phyloP scores from a whole-genome alignment of 140 eudicot species.

The Bidens hawaiensis region DNA sequence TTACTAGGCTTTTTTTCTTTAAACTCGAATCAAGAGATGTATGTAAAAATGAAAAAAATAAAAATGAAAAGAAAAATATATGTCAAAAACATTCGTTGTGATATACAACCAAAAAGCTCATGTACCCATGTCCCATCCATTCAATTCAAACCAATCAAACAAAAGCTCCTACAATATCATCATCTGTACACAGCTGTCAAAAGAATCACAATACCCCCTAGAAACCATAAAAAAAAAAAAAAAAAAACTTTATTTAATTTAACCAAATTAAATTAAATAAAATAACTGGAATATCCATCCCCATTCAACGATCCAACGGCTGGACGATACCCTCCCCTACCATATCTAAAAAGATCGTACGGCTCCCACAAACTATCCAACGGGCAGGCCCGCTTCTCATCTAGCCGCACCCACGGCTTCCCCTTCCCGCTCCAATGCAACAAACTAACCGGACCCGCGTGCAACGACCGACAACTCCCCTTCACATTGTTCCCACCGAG shows the following conservation, averaged over 20 bases:
- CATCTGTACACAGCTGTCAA: conserved; percentile 51
- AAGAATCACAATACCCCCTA: conserved; percentile 18
- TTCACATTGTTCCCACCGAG: conserved; percentile 85
- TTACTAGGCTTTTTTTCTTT: no score
- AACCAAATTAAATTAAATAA: conserved; percentile 25
- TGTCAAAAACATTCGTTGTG: not conserved
- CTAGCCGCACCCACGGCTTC: conserved; percentile 86
- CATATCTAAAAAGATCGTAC: conserved; percentile 62
- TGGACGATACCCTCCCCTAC: conserved; percentile 15
- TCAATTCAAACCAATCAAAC: not conserved
- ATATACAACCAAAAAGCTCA: not conserved
- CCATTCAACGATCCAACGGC: conserved; percentile 30
- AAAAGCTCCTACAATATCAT: conserved; percentile 14
- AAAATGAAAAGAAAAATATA: no score
- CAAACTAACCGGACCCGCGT: conserved; percentile 87
- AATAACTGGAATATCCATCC: conserved; percentile 42
- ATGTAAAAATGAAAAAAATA: no score
- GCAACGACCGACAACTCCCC: conserved; percentile 74
- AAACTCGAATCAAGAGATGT: no score
- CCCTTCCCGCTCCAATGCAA: conserved; percentile 94
- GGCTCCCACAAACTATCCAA: conserved; percentile 95
- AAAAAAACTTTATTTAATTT: conserved; percentile 4
- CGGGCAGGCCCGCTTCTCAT: conserved; percentile 76
- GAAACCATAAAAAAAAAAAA: not conserved
- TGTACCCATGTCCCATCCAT: not conserved